Evolutionary conservation across 2,329 filamentous ascomycete species (phyloP).

Genomic region (Clarireedia homoeocarpa): DNA sequence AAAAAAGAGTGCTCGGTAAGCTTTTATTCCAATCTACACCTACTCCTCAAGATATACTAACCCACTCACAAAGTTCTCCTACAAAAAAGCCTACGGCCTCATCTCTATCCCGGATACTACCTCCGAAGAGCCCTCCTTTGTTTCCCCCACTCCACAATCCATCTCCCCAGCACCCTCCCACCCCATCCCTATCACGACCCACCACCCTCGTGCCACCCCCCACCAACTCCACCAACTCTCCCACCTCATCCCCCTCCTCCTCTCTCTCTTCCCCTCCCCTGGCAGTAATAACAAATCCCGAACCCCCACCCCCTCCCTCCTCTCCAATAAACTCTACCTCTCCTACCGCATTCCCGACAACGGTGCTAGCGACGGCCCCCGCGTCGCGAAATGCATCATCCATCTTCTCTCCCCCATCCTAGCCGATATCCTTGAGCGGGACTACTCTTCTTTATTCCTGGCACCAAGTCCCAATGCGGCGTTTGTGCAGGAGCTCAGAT

Average conservation of each 20-base stretch:
- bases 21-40: background rate
- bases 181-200: background rate
- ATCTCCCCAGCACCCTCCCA: background rate
- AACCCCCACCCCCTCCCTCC: background rate
- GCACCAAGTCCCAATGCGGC: background rate
- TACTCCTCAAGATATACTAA: background rate
- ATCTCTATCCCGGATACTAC: background rate
- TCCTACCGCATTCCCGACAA: background rate
- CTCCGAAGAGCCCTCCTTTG: background rate
- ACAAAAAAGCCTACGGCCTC: background rate
- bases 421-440: background rate
- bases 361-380: background rate
- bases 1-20: constrained; percentile 4
- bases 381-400: constrained; percentile 5
- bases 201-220: background rate
- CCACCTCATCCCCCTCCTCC: background rate
- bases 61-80: background rate
- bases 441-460: background rate
- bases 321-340: background rate
- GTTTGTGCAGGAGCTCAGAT: background rate
- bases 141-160: background rate
- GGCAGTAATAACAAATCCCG: background rate
- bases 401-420: background rate
- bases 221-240: background rate
- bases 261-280: background rate